Evolutionary conservation across 2,329 filamentous ascomycete species (phyloP).

Genomic region (Pseudodiploospora longispora): DNA sequence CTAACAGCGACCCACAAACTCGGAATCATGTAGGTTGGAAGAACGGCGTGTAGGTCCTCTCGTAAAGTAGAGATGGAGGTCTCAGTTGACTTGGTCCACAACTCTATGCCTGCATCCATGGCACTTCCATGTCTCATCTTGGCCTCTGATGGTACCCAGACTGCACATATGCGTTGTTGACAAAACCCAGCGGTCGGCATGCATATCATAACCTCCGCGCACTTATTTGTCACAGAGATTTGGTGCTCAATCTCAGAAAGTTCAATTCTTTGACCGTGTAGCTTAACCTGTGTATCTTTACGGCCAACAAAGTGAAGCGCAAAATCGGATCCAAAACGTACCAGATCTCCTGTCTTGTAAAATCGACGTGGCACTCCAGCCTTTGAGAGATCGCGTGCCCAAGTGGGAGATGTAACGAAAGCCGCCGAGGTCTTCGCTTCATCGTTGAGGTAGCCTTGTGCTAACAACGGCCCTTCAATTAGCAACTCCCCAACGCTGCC

Average conservation of each 20-base stretch:
- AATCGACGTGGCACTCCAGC: neutral
- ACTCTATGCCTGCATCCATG: neutral
- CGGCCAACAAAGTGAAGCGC: neutral
- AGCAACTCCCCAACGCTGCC: neutral
- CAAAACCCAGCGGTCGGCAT: neutral
- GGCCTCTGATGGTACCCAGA: neutral
- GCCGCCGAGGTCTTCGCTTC: neutral
- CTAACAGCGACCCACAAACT: neutral
- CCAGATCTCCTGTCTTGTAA: neutral
- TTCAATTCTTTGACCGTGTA: neutral
- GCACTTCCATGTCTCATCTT: neutral
- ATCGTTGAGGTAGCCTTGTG: neutral
- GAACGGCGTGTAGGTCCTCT: neutral
- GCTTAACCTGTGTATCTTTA: neutral
- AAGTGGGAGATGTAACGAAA: neutral
- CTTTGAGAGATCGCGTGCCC: neutral
- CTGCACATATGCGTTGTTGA: neutral
- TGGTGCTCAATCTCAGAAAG: neutral
- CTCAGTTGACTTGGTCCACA: neutral
- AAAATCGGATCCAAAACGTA: neutral
- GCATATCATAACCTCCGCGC: neutral
- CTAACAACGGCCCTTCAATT: neutral
- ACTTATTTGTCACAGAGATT: neutral
- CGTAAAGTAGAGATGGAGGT: neutral
- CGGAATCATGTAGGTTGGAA: neutral